Evolutionary conservation across 306 rosid species (phyloP).

Genomic region (Malus sylvestris): DNA sequence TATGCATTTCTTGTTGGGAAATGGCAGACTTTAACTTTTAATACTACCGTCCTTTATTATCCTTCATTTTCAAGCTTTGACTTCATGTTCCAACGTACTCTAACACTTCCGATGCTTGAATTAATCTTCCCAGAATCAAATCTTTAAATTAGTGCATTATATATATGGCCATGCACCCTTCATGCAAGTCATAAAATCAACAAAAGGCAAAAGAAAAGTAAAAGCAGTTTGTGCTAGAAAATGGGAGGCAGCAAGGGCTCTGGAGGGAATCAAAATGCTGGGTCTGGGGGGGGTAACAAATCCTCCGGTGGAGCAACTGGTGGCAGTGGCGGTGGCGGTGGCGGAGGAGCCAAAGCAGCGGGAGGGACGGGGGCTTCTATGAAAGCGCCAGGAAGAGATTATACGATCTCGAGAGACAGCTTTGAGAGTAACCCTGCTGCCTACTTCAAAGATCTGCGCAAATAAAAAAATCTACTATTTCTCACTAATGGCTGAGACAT

Average conservation of each 20-base stretch:
- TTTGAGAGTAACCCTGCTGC: background rate
- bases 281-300: background rate
- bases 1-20: too few species aligned
- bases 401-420: background rate
- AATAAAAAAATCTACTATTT: background rate
- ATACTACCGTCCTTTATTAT: too few species aligned
- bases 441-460: background rate
- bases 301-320: background rate
- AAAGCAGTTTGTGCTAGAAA: background rate
- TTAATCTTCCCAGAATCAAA: too few species aligned
- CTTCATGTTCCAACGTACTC: too few species aligned
- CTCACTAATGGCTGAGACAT: background rate
- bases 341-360: background rate
- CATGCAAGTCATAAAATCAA: background rate
- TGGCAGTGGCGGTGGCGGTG: too few species aligned
- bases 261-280: background rate
- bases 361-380: background rate
- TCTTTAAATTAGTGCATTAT: too few species aligned
- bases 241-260: background rate
- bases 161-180: constrained; percentile 8
- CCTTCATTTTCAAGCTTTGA: too few species aligned
- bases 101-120: too few species aligned
- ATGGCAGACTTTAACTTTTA: too few species aligned
- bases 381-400: background rate
- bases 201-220: background rate